phyloP scores from a whole-genome alignment of 441 rosid genomes.

The Omphalea diandra region DNA sequence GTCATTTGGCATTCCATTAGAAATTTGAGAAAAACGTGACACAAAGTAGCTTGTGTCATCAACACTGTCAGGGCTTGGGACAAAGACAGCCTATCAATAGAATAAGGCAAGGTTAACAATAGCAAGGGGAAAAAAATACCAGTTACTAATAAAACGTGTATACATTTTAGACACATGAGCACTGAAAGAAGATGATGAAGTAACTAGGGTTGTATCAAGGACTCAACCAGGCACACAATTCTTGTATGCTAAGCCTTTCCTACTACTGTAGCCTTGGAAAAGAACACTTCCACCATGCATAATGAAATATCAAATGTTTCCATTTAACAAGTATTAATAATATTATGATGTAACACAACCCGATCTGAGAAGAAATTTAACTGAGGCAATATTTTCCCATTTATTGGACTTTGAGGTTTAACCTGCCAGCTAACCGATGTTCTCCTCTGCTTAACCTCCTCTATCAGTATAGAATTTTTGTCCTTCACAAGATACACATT shows the following conservation, averaged over 20 bases:
- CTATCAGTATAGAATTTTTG: not conserved
- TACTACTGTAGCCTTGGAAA: not conserved
- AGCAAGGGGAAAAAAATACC: too few relatives aligned
- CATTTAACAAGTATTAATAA: not conserved
- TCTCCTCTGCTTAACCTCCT: not conserved
- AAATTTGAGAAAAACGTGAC: slow-evolving; percentile 49
- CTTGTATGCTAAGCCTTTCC: not conserved
- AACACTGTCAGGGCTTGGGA: slow-evolving; percentile 60
- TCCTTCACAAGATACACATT: not conserved
- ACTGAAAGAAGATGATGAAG: not conserved
- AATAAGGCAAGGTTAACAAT: slow-evolving; percentile 4
- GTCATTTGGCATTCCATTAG: slow-evolving; percentile 38
- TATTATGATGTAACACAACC: not conserved
- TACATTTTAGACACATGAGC: not conserved
- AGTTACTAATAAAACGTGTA: not conserved
- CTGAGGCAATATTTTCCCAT: not conserved
- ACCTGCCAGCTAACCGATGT: not conserved
- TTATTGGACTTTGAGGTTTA: slow-evolving; percentile 5
- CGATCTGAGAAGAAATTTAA: not conserved
- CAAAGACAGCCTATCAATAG: slow-evolving; percentile 65
- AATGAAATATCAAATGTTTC: not conserved
- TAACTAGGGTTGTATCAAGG: not conserved
- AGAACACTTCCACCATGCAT: not conserved
- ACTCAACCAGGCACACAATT: not conserved
- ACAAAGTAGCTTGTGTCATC: slow-evolving; percentile 83